These are phyloP conservation scores for Heliamphora exappendiculata DNA, from an alignment of 148 eudicot species.

Conservation along the genomic window DNA sequence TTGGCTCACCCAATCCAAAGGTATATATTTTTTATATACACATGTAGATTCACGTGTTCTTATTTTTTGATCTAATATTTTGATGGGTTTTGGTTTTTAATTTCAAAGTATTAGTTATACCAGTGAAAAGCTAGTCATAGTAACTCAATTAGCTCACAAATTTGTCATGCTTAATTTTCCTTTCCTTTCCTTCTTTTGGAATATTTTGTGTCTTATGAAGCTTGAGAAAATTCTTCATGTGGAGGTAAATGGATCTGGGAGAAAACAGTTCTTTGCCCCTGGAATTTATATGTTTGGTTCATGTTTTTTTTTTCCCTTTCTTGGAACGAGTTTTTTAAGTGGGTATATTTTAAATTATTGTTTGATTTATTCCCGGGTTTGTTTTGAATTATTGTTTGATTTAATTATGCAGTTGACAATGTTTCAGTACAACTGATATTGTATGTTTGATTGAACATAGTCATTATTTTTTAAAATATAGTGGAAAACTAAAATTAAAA, in stretches of 20 bases:
- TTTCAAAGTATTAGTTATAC: not conserved
- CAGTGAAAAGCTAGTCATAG: too few species aligned
- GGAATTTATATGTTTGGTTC: not conserved
- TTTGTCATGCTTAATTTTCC: too few species aligned
- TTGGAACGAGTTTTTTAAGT: too few species aligned
- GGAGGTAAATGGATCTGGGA: not conserved
- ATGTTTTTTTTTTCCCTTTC: not conserved
- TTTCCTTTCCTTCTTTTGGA: not conserved
- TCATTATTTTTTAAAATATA: too few species aligned
- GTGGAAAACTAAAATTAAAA: too few species aligned
- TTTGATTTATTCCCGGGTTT: too few species aligned
- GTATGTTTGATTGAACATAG: too few species aligned
- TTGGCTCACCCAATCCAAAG: slow-evolving; percentile 47
- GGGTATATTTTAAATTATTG: too few species aligned
- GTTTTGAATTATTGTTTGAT: too few species aligned
- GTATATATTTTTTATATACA: slow-evolving; percentile 12
- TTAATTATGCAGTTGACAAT: too few species aligned
- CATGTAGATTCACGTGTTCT: too few species aligned
- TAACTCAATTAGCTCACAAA: not conserved
- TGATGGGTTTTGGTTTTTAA: not conserved
- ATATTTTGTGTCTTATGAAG: not conserved
- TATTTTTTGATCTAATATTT: not conserved
- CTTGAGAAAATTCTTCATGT: not conserved
- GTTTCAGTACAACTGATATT: too few species aligned
- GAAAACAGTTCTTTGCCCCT: not conserved